Percentiles rank a stretch among this genome's conserved stretches.
Evolutionary conservation across 371 early-diverging fungal genomes (phyloP).

Genomic region (Circinella umbellata): DNA sequence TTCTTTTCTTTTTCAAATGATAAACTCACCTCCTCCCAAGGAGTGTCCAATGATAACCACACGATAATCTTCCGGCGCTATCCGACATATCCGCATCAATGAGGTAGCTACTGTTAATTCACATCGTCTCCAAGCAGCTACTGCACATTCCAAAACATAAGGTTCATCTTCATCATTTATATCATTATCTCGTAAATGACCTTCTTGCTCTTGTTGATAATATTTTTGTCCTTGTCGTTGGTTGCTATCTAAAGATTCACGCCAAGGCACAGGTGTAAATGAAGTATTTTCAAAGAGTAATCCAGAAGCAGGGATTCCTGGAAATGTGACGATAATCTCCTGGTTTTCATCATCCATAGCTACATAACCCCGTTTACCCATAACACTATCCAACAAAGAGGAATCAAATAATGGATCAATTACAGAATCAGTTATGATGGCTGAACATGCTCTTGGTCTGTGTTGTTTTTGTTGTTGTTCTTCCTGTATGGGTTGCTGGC

Average conservation of each 20-base stretch:
- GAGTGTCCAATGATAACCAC: constrained; percentile 43
- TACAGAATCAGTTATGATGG: not conserved
- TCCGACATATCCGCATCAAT: constrained; percentile 39
- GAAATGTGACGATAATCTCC: constrained; percentile 43
- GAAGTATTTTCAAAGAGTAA: constrained; percentile 32
- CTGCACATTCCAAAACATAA: constrained; percentile 44
- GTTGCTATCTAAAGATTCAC: constrained; percentile 18
- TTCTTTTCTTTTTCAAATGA: not conserved
- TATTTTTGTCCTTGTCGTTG: not conserved
- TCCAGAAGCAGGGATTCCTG: constrained; percentile 32
- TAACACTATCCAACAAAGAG: not conserved
- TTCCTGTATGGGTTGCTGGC: no score
- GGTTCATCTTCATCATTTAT: constrained; percentile 16
- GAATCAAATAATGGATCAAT: constrained; percentile 1
- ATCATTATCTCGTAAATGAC: not conserved
- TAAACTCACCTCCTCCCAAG: constrained; percentile 38
- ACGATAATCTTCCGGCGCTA: constrained; percentile 35
- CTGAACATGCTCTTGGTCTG: not conserved
- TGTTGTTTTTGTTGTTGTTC: not conserved
- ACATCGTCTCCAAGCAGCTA: constrained; percentile 41
- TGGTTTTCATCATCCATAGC: constrained; percentile 41
- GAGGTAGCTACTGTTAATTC: constrained; percentile 46
- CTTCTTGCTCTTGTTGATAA: constrained; percentile 4
- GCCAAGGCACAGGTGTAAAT: constrained; percentile 38
- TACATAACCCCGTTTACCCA: constrained; percentile 27